Evolutionary conservation across 2,329 filamentous ascomycete genomes (phyloP).

Genomic region (Stachybotrys chartarum): DNA sequence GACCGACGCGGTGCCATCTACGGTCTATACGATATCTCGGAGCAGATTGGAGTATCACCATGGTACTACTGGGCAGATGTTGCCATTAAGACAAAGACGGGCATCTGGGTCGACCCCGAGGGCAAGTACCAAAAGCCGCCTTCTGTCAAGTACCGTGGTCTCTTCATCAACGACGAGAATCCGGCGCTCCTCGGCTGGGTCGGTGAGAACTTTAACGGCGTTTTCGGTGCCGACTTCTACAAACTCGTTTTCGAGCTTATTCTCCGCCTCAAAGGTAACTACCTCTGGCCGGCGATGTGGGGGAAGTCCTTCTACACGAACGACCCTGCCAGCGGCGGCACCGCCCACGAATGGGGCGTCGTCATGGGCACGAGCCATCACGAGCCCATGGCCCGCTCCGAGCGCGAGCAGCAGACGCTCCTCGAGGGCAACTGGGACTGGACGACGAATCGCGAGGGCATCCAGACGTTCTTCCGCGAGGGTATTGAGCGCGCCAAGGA

Average conservation of each 20-base stretch:
- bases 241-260: constrained; percentile 63
- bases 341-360: constrained; percentile 67
- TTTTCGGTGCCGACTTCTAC: constrained; percentile 60
- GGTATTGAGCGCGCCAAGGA: constrained; percentile 58
- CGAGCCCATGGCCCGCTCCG: constrained; percentile 60
- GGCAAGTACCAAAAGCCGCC: constrained; percentile 34
- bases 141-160: constrained; percentile 52
- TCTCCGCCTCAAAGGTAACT: constrained; percentile 65
- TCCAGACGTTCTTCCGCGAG: constrained; percentile 61
- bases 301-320: constrained; percentile 65
- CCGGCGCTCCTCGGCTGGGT: constrained; percentile 45
- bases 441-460: constrained; percentile 59
- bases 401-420: constrained; percentile 47
- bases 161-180: constrained; percentile 52
- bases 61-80: constrained; percentile 58
- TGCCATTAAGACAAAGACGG: constrained; percentile 33
- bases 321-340: constrained; percentile 58
- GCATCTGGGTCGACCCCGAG: constrained; percentile 38
- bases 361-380: constrained; percentile 68
- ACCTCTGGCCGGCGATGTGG: constrained; percentile 70
- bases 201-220: constrained; percentile 35
- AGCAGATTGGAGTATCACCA: constrained; percentile 48
- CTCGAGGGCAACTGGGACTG: constrained; percentile 61
- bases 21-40: constrained; percentile 51
- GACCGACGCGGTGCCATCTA: constrained; percentile 55